Conservation (phyloP, 345 rosid species). For the Dovyalis caffra region DNA sequence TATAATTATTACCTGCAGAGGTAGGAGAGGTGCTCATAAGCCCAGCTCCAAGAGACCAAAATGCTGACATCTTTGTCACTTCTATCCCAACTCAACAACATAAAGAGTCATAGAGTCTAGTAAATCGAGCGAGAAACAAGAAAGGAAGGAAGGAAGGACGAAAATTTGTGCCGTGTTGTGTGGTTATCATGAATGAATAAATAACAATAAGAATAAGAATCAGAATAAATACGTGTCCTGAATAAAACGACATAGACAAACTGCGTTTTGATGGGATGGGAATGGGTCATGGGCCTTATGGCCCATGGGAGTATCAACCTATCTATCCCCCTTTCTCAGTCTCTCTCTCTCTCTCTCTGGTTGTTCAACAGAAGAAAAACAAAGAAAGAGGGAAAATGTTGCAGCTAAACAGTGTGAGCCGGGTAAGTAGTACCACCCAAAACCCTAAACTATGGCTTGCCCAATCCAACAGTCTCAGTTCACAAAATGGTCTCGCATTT, state of each 20-base stretch:
- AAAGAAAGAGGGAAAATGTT: slow-evolving; percentile 28
- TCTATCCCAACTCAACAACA: background rate
- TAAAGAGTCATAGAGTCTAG: too few relatives aligned
- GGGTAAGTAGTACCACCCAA: slow-evolving; percentile 10
- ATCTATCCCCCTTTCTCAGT: background rate
- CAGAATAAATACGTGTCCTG: background rate
- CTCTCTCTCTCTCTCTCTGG: background rate
- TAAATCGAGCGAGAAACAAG: background rate
- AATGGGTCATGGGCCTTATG: background rate
- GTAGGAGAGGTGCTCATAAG: too few relatives aligned
- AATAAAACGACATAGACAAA: background rate
- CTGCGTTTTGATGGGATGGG: background rate
- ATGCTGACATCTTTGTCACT: background rate
- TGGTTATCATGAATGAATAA: background rate
- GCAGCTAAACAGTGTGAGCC: slow-evolving; percentile 28
- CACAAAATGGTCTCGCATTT: background rate
- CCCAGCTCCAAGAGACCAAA: background rate
- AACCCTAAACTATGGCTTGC: slow-evolving; percentile 30
- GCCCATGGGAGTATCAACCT: background rate
- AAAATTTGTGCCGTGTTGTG: too few relatives aligned
- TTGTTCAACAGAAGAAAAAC: background rate
- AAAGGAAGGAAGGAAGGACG: background rate
- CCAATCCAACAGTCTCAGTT: slow-evolving; percentile 17
- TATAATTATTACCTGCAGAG: too few relatives aligned
- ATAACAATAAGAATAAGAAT: background rate